These are phyloP conservation scores for Skeletonema menzelii DNA, from an alignment of 108 stramenopile species.

Conservation along the genomic window DNA sequence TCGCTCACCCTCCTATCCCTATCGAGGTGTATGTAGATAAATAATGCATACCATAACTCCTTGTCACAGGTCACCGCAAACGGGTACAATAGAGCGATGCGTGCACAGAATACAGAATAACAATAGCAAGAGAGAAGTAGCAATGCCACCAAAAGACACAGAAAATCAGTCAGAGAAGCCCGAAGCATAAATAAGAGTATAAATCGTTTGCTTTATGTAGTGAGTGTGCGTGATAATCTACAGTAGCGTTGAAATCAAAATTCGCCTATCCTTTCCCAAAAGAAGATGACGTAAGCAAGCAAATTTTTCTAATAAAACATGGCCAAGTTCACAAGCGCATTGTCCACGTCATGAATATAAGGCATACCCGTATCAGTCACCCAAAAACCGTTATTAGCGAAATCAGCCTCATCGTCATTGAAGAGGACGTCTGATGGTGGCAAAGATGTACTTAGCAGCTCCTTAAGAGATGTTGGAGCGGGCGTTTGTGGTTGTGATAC, in stretches of 20 bases:
- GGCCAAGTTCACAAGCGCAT: slow-evolving; percentile 17
- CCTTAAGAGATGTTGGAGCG: slow-evolving; percentile 16
- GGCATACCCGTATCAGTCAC: slow-evolving; percentile 10
- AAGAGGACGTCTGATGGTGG: slow-evolving; percentile 33
- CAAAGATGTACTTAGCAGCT: slow-evolving; percentile 22
- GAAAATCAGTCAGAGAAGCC: too few species aligned
- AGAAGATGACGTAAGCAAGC: neutral
- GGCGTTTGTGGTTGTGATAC: neutral
- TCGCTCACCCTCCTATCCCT: too few species aligned
- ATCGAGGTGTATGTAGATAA: too few species aligned
- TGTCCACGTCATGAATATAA: slow-evolving; percentile 22
- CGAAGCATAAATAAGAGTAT: neutral
- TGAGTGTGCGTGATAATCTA: neutral
- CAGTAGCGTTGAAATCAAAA: neutral
- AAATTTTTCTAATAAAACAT: slow-evolving; percentile 17
- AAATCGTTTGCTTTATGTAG: neutral
- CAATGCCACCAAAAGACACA: too few species aligned
- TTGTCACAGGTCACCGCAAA: too few species aligned
- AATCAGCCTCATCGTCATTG: slow-evolving; percentile 12
- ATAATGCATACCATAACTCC: too few species aligned
- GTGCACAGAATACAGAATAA: too few species aligned
- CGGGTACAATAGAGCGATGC: too few species aligned
- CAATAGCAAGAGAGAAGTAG: too few species aligned
- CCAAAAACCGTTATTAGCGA: slow-evolving; percentile 1
- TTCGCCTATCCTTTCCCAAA: neutral